phyloP scores from a whole-genome alignment of 805 yeast species.

The Scheffersomyces stipitis region DNA sequence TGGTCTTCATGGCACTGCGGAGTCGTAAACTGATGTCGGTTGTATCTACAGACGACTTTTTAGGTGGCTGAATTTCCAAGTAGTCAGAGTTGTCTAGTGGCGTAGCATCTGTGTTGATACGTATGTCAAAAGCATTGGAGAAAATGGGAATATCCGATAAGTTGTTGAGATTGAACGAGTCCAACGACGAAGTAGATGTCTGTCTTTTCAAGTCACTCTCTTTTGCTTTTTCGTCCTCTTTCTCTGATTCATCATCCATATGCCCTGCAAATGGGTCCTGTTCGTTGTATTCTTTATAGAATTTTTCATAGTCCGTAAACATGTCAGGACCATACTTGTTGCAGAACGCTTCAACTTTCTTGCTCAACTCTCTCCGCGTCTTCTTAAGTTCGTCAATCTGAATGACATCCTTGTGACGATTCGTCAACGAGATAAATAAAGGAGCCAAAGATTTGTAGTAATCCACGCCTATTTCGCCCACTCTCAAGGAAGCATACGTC shows the following conservation, averaged over 20 bases:
- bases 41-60: background rate
- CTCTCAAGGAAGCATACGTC: conserved; percentile 41
- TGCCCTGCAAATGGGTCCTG: conserved; percentile 4
- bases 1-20: background rate
- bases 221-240: conserved; percentile 7
- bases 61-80: background rate
- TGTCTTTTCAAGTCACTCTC: conserved; percentile 3
- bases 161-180: conserved; percentile 15
- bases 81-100: conserved; percentile 1
- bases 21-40: background rate
- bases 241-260: conserved; percentile 1
- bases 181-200: conserved; percentile 1
- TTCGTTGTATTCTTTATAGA: conserved; percentile 26
- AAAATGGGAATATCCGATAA: conserved; percentile 32
- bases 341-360: conserved; percentile 34
- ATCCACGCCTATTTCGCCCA: conserved; percentile 44
- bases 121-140: conserved; percentile 12
- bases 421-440: conserved; percentile 31
- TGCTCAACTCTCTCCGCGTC: conserved; percentile 25
- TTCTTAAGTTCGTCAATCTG: conserved; percentile 33
- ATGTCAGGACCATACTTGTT: conserved; percentile 37
- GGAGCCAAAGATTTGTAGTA: conserved; percentile 41
- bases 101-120: conserved; percentile 5
- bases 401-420: conserved; percentile 24
- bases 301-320: conserved; percentile 36